These are phyloP conservation scores for Verruconis gallopava DNA, from an alignment of 2,329 filamentous ascomycete species.

Conservation along the genomic window DNA sequence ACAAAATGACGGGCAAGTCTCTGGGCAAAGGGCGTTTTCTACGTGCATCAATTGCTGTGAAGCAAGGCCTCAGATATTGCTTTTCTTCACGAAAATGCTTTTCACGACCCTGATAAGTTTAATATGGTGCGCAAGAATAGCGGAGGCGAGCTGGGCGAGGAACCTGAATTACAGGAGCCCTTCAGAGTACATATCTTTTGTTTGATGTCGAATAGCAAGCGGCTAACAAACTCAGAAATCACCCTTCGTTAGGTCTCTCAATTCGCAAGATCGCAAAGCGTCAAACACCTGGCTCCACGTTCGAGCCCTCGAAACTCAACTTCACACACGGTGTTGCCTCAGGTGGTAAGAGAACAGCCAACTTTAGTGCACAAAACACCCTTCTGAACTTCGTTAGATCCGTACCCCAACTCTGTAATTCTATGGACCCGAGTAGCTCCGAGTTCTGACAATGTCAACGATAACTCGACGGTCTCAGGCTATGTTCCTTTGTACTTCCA, in stretches of 20 bases:
- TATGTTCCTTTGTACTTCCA: conserved; percentile 40
- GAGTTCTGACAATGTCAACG: conserved; percentile 26
- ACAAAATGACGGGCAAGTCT: neutral
- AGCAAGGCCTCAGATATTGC: too few relatives aligned
- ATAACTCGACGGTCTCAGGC: conserved; percentile 43
- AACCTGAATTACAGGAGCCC: conserved; percentile 59
- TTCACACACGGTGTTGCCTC: conserved; percentile 50
- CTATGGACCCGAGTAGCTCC: conserved; percentile 31
- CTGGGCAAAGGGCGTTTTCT: too few relatives aligned
- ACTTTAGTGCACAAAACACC: too few relatives aligned
- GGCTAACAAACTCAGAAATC: conserved; percentile 32
- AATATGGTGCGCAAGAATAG: too few relatives aligned
- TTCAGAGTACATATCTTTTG: conserved; percentile 39
- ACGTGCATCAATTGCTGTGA: too few relatives aligned
- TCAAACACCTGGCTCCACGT: conserved; percentile 32
- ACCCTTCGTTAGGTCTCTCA: conserved; percentile 51
- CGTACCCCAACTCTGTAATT: conserved; percentile 30
- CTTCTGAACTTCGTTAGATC: too few relatives aligned
- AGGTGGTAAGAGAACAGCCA: conserved; percentile 16
- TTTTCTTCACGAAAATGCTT: too few relatives aligned
- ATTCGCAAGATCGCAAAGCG: conserved; percentile 48
- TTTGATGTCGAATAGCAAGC: too few relatives aligned
- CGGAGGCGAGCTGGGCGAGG: conserved; percentile 20
- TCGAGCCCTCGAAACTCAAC: conserved; percentile 36
- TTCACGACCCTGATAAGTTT: too few relatives aligned